These are phyloP conservation scores for Pulicaria dysenterica DNA, from an alignment of 129 eudicot species.

Conservation along the genomic window DNA sequence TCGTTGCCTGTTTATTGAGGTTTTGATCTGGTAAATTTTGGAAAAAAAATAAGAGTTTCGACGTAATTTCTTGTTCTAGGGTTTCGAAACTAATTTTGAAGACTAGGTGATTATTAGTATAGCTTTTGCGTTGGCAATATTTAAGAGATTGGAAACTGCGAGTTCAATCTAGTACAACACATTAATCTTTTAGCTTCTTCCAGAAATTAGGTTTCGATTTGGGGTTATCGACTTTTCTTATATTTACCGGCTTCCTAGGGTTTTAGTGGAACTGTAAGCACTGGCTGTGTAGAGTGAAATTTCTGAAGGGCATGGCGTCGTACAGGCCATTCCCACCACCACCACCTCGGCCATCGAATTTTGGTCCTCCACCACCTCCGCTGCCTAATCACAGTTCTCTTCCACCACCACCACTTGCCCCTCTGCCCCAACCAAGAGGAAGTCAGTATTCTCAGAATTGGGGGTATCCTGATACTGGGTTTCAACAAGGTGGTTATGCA, in stretches of 20 bases:
- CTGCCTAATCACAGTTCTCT: slow-evolving; percentile 46
- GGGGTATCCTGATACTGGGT: slow-evolving; percentile 52
- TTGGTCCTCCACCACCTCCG: slow-evolving; percentile 63
- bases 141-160: background rate
- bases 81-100: slow-evolving; percentile 24
- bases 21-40: slow-evolving; percentile 6
- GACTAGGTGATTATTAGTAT: slow-evolving; percentile 2
- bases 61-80: slow-evolving; percentile 28
- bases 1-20: slow-evolving; percentile 9
- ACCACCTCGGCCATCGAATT: slow-evolving; percentile 62
- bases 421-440: slow-evolving; percentile 48
- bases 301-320: slow-evolving; percentile 59
- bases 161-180: slow-evolving; percentile 10
- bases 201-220: slow-evolving; percentile 1
- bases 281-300: slow-evolving; percentile 9
- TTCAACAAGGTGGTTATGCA: slow-evolving; percentile 51
- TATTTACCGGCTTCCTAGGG: slow-evolving; percentile 32
- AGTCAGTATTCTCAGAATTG: slow-evolving; percentile 73
- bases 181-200: slow-evolving; percentile 9
- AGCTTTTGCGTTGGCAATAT: background rate
- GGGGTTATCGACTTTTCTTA: background rate
- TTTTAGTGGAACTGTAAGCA: slow-evolving; percentile 25
- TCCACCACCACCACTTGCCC: slow-evolving; percentile 55
- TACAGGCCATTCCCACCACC: slow-evolving; percentile 93
- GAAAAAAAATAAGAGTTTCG: background rate